Conservation (phyloP, 805 yeast species). For the Pichia rugopelliculosa region DNA sequence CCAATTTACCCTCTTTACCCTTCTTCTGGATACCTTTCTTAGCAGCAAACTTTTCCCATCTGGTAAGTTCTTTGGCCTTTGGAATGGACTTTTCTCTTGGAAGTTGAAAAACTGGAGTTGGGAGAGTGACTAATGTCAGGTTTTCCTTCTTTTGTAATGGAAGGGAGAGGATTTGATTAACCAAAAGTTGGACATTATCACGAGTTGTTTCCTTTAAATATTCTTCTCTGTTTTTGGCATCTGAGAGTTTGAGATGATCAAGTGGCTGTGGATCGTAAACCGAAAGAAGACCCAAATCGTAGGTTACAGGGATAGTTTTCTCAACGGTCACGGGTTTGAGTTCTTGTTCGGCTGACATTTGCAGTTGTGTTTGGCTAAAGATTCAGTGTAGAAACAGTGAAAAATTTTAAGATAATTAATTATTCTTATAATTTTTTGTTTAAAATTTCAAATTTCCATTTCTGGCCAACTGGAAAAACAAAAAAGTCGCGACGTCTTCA, state of each 20-base stretch:
- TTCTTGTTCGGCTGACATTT: constrained; percentile 4
- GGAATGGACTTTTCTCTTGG: constrained; percentile 97
- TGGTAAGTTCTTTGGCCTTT: constrained; percentile 83
- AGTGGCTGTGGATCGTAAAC: constrained; percentile 86
- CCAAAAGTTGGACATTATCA: constrained; percentile 86
- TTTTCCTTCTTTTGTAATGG: constrained; percentile 80
- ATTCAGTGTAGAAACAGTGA: not conserved
- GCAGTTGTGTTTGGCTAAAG: not conserved
- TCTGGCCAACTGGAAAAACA: not conserved
- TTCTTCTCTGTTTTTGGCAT: constrained; percentile 51
- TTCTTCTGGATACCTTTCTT: constrained; percentile 91
- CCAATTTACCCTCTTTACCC: constrained; percentile 82
- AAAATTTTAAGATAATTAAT: not conserved
- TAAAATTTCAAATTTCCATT: not conserved
- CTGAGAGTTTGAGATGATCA: constrained; percentile 50
- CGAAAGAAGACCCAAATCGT: constrained; percentile 85
- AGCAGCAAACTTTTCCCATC: constrained; percentile 95
- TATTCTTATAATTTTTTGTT: not conserved
- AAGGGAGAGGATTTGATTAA: constrained; percentile 82
- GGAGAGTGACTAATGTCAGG: constrained; percentile 76
- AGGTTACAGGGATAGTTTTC: constrained; percentile 81
- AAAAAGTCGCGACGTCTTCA: not conserved
- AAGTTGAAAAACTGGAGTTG: constrained; percentile 70
- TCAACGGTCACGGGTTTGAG: constrained; percentile 79
- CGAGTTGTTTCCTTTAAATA: constrained; percentile 63